Evolutionary conservation across 225 moss, liverwort and hornwort genomes (phyloP).

Genomic region (Physcomitrium patens): DNA sequence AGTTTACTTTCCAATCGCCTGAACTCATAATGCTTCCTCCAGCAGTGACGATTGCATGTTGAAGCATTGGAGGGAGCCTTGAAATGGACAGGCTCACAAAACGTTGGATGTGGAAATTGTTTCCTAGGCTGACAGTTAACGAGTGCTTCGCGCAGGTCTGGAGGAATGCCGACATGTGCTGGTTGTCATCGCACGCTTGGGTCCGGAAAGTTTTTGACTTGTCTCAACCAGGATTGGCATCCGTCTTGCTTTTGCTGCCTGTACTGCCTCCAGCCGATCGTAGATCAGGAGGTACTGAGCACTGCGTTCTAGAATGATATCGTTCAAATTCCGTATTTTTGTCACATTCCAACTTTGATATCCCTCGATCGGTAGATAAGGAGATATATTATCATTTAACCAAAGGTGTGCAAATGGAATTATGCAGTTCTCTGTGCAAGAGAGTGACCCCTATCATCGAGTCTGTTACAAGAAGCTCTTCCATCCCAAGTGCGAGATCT

Average conservation of each 20-base stretch:
- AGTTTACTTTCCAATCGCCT: background rate
- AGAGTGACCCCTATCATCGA: conserved; percentile 85
- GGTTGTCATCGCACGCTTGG: conserved; percentile 79
- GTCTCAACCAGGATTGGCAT: conserved; percentile 87
- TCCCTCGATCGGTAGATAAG: no score
- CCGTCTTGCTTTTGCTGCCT: conserved; percentile 88
- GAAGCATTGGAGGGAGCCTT: background rate
- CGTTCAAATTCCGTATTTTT: background rate
- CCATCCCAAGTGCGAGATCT: conserved; percentile 95
- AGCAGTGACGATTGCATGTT: background rate
- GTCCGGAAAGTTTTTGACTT: conserved; percentile 76
- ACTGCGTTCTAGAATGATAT: background rate
- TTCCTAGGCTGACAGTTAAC: conserved; percentile 1
- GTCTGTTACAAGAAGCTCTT: conserved; percentile 91
- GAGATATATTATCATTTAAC: no score
- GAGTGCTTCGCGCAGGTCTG: conserved; percentile 35
- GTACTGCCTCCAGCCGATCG: conserved; percentile 68
- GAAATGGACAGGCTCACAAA: no score
- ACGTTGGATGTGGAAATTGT: background rate
- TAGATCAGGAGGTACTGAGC: conserved; percentile 74
- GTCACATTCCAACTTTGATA: background rate
- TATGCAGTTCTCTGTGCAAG: conserved; percentile 85
- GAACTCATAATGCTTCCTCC: no score
- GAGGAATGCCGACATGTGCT: conserved; percentile 73
- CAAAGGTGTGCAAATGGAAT: background rate